Base-by-base conservation (phyloP, 768 basidiomycete genomes). In the Collybiopsis luxurians region DNA sequence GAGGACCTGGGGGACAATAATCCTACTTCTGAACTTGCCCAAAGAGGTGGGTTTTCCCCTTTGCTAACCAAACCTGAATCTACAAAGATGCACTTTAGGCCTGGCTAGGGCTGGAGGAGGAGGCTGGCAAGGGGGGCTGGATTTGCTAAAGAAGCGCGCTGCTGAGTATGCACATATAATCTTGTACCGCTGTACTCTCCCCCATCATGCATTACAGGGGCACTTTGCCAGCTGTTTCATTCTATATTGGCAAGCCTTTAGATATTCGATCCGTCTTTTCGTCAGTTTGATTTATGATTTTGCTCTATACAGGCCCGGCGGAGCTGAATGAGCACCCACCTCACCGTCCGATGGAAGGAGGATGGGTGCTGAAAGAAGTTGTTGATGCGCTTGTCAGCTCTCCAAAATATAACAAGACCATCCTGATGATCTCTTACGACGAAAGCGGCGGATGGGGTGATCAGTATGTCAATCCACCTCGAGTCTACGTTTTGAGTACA, bases 41-140 rank as follows among this genome's bases (percentile, higher is more conserved):
- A 57, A 27, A 17, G 30, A 51, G 56, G 56, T 57, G 17, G 13
- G 47, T 51, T 15, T 39, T n/a, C n/a, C n/a, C 19, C 17, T 24
- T 7, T 45, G 10, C 13, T n/a, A 12, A n/a, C 12, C 5, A 2
- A n/a, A 36, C n/a, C 19, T 38, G n/a, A 10, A 43, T 12, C 7
- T 9, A 43, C n/a, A 12, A 10, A 13, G n/a, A 10, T 9, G 27
- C 24, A 5, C 15, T n/a, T 36, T 21, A 55, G 54, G 54, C 1
- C 39, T 55, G 31, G 54, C 44, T 2, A 55, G 46, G 54, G 34
- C 30, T 24, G 54, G 54, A 36, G 45, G 54, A 31, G 54, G 54
- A 34, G 47, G 47, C 24, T 55, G 54, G 54, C 54, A 55, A 55
- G 54, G 54, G 7, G 54, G 54, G 3, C 30, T 55, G 12, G 54